Percentiles rank a stretch among this genome's conserved stretches.
Evolutionary conservation across 2,329 filamentous ascomycete genomes (phyloP).

Genomic region (Aureobasidium sp.): DNA sequence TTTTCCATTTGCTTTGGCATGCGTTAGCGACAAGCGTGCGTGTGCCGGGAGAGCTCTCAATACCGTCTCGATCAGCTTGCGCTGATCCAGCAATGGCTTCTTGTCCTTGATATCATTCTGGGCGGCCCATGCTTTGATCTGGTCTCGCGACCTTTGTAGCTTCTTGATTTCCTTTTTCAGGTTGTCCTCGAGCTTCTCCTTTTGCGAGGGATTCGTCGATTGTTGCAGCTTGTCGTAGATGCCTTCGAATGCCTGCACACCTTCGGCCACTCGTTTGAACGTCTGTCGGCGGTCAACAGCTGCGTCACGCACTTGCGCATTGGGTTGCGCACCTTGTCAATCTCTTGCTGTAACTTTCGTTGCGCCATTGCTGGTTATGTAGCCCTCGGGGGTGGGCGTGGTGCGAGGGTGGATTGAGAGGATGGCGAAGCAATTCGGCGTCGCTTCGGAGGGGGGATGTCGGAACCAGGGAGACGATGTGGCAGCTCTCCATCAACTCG

Average conservation of each 20-base stretch:
- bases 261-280: conserved; percentile 97
- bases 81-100: conserved; percentile 83
- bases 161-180: conserved; percentile 99
- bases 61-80: conserved; percentile 96
- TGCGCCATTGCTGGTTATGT: conserved; percentile 65
- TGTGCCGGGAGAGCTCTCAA: conserved; percentile 27
- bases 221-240: conserved; percentile 98
- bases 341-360: conserved; percentile 94
- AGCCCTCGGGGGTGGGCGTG: background rate
- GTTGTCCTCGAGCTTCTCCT: conserved; percentile 96
- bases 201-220: conserved; percentile 86
- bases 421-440: background rate
- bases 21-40: conserved; percentile 11
- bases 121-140: conserved; percentile 99
- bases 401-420: background rate
- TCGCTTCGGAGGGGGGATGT: background rate
- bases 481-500: conserved; percentile 12
- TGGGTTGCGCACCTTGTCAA: conserved; percentile 67
- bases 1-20: conserved; percentile 84
- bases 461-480: background rate
- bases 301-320: background rate
- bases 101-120: conserved; percentile 99
- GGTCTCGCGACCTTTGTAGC: conserved; percentile 90
- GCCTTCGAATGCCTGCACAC: conserved; percentile 81
- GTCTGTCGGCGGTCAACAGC: conserved; percentile 23